Conservation (phyloP, 139 green algal genomes). For the Volvox africanus region DNA sequence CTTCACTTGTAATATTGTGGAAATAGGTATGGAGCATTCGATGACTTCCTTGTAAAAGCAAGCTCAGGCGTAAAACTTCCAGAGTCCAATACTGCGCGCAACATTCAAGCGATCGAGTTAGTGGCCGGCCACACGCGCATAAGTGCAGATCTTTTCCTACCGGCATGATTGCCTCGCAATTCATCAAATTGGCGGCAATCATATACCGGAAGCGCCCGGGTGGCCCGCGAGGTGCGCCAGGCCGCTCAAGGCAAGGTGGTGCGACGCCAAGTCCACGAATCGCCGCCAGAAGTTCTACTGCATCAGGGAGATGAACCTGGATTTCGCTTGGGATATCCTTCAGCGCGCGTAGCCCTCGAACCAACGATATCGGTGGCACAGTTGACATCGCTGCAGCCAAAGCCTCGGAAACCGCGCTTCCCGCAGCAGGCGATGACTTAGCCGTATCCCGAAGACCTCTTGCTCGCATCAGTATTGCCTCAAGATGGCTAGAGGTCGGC, state of each 20-base stretch:
- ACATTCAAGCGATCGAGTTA: not conserved
- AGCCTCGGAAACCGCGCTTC: not conserved
- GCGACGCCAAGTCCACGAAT: not conserved
- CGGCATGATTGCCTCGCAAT: conserved; percentile 20
- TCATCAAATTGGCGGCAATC: not conserved
- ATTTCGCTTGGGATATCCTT: not conserved
- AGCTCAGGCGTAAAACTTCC: not conserved
- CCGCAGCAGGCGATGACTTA: not conserved
- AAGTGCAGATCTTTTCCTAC: not conserved
- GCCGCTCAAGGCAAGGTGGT: conserved; percentile 10
- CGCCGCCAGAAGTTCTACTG: not conserved
- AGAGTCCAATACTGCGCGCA: conserved; percentile 16
- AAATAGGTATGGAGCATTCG: not conserved
- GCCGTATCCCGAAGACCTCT: not conserved
- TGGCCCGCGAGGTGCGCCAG: not conserved
- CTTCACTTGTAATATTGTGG: not conserved
- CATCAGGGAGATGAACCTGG: not conserved
- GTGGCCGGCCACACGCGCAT: not conserved
- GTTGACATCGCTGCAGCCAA: not conserved
- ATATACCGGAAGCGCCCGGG: not conserved
- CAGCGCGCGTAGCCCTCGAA: not conserved
- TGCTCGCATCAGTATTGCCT: not conserved
- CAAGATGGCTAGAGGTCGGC: not conserved
- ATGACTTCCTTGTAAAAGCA: not conserved
- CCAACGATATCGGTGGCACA: not conserved